Evolutionary conservation across 1,284 basidiomycete genomes (phyloP).

Genomic region (Cryptococcus deneoformans): DNA sequence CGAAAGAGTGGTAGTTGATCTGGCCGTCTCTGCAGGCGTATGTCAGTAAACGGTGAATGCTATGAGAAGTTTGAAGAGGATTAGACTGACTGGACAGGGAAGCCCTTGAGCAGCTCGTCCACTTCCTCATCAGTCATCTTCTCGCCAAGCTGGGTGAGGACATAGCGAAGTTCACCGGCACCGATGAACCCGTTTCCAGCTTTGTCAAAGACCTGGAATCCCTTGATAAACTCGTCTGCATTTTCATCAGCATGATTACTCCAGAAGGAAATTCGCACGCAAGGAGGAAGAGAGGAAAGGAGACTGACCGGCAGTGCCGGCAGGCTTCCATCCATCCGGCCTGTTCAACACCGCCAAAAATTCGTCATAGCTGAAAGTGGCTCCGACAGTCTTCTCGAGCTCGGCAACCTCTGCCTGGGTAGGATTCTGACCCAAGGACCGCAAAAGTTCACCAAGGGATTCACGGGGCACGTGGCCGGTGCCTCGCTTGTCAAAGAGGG

Average conservation of each 20-base stretch:
- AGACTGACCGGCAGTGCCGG: constrained; percentile 76
- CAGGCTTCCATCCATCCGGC: constrained; percentile 95
- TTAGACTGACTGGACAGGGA: constrained; percentile 39
- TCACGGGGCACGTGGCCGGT: constrained; percentile 84
- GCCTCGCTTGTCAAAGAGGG: constrained; percentile 96
- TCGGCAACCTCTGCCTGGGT: constrained; percentile 94
- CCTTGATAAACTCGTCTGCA: constrained; percentile 96
- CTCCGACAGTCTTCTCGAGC: constrained; percentile 62
- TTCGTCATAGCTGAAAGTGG: constrained; percentile 70
- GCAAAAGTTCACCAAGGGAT: constrained; percentile 88
- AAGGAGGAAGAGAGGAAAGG: neutral
- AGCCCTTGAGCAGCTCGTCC: constrained; percentile 92
- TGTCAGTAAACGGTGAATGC: neutral
- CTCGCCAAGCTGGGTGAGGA: constrained; percentile 93
- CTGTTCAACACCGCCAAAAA: constrained; percentile 91
- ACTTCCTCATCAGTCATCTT: constrained; percentile 98
- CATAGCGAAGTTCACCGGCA: constrained; percentile 86
- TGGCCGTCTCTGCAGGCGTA: constrained; percentile 76
- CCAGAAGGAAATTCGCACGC: too few species aligned
- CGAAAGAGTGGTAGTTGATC: constrained; percentile 96
- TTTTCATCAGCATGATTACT: neutral
- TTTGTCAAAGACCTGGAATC: constrained; percentile 99
- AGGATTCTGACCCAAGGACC: constrained; percentile 95
- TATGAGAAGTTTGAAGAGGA: neutral
- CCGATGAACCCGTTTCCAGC: constrained; percentile 97